A percentile compares a stretch with the other conserved stretches of the same genome.
phyloP scores from a whole-genome alignment of 2,329 filamentous ascomycete species.

The Aureobasidium sp. region DNA sequence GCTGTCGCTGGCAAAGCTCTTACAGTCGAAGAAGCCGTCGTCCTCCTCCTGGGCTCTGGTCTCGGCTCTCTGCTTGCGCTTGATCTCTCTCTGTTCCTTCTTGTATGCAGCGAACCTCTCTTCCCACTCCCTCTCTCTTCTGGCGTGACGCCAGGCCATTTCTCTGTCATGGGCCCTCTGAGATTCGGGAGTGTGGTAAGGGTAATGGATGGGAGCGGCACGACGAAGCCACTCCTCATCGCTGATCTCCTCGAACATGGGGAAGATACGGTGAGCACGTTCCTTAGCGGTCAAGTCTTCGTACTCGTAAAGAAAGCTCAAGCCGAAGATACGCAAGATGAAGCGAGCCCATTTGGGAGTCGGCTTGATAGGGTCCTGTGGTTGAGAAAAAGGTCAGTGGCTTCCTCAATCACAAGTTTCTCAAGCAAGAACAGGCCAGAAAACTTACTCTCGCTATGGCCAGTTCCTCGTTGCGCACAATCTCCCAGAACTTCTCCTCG shows the following conservation, averaged over 20 bases:
- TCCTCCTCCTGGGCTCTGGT: neutral
- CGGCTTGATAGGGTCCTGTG: neutral
- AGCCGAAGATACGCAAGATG: neutral
- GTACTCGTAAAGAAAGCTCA: neutral
- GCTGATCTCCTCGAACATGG: neutral
- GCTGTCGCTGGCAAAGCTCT: too few relatives aligned
- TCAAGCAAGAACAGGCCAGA: neutral
- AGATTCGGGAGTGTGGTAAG: neutral
- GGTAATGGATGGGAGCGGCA: neutral
- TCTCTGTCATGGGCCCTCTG: neutral
- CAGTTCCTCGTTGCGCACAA: neutral
- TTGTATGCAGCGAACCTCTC: neutral
- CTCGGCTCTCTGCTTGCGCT: neutral
- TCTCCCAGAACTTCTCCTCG: neutral
- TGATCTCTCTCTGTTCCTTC: neutral
- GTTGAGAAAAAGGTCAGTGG: neutral
- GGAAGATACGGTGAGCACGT: neutral
- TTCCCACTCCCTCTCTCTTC: neutral
- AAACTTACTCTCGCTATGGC: neutral
- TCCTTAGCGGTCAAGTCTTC: neutral
- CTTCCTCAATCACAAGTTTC: too few relatives aligned
- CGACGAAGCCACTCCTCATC: neutral
- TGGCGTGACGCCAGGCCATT: neutral
- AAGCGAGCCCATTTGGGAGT: neutral
- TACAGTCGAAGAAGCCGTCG: neutral